Evolutionary conservation across 257 asterid genomes (phyloP).

Genomic region (Solanum neorickii): DNA sequence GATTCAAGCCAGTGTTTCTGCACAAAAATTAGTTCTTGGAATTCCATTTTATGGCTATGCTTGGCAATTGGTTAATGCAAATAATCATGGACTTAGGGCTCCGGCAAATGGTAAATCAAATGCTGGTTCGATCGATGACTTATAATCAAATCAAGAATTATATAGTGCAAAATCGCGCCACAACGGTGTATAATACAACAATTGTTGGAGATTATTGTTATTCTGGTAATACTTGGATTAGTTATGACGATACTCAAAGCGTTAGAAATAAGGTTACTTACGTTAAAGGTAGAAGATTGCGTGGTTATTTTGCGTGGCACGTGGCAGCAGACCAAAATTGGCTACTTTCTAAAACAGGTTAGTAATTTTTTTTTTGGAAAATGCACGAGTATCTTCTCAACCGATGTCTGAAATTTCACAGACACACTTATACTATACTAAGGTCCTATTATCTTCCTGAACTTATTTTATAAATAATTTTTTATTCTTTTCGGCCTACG

Average conservation of each 20-base stretch:
- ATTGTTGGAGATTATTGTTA: slow-evolving; percentile 29
- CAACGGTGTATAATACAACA: slow-evolving; percentile 6
- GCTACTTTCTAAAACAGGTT: background rate
- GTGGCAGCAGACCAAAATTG: background rate
- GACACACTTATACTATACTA: no score
- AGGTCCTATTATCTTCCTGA: no score
- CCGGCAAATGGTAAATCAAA: slow-evolving; percentile 21
- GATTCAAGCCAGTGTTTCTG: slow-evolving; percentile 19
- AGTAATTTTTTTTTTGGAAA: background rate
- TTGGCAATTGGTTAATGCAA: slow-evolving; percentile 22
- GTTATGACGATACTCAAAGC: slow-evolving; percentile 25
- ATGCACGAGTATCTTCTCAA: no score
- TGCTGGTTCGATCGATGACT: background rate
- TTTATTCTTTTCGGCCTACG: no score
- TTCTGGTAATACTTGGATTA: slow-evolving; percentile 34
- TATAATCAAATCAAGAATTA: slow-evolving; percentile 15
- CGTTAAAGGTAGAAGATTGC: slow-evolving; percentile 31
- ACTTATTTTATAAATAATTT: no score
- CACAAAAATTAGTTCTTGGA: slow-evolving; percentile 28
- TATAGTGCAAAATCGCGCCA: slow-evolving; percentile 8
- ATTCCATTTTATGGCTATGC: slow-evolving; percentile 42
- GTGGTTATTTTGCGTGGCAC: slow-evolving; percentile 10
- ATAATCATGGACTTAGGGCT: slow-evolving; percentile 24
- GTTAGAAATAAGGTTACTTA: slow-evolving; percentile 24
- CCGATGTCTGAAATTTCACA: no score